Evolutionary conservation across 257 asterid species (phyloP), one percentile per base, ranked within the genome.

Genomic region (Lantana camara): DNA sequence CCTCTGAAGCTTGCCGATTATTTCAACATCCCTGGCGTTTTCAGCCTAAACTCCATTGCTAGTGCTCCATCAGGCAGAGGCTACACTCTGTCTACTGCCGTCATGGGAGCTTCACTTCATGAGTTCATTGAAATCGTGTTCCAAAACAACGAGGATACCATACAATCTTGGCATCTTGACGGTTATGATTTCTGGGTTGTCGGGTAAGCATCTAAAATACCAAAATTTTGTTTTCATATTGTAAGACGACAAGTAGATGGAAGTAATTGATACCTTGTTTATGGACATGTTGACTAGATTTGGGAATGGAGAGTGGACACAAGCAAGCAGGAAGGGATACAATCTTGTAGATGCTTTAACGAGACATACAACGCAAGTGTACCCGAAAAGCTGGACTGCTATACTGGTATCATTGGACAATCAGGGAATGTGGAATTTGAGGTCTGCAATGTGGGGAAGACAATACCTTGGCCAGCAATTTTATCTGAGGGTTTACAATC

Each of bases 171-270:
- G 95, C 96, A 89, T 79, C 82, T 89, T n/a, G 96, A 89, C 40
- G 95, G 96, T 55, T 79, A 89, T 30, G 91, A 86, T 74, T 89
- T 89, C 79, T 89, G 95, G 95, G 91, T 81, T 9, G 89, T 86
- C 4, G 96, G 93, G 95, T 89, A 72, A 13, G 80, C 7, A 10
- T 45, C 52, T 12, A 35, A 27, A 3, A 5, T 3, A 35, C 9
- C 4, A 5, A 5, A 27, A 27, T 27, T 27, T 27, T 27, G 32
- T 2, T 2, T 27, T 27, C 5, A 2, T 27, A 27, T 27, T 27
- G 5, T 27, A 27, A n/a, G 32, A 27, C 5, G 5, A 27, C 32
- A 27, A 2, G 32, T 27, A 27, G 32, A 2, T 27, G 4, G 2
- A 17, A 23, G 6, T 24, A 29, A 7, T 9, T 13, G 37, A 27